Conservation (phyloP, 345 rosid genomes). For the Pseudoturritis turrita region DNA sequence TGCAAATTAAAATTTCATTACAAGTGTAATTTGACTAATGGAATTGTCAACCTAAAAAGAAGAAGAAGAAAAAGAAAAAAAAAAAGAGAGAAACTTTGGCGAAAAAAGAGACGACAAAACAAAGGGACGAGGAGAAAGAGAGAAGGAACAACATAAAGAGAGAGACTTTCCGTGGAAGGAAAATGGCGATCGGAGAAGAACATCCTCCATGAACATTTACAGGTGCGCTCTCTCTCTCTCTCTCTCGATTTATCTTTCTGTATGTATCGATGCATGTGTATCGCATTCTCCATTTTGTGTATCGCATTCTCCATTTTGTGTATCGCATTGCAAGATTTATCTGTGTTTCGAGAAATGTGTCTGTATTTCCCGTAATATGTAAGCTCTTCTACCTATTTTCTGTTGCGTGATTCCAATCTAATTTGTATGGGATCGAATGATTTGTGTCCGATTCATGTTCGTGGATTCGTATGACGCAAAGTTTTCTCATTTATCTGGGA, state of each 20-base stretch:
- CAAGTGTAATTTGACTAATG: conserved; percentile 9
- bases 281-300: neutral
- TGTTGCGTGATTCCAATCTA: neutral
- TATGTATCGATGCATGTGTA: neutral
- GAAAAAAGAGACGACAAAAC: neutral
- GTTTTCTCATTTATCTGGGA: conserved; percentile 3
- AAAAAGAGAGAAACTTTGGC: neutral
- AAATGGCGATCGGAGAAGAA: conserved; percentile 38
- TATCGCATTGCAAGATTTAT: neutral
- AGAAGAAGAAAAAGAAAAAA: too few species aligned
- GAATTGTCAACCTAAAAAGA: conserved; percentile 4
- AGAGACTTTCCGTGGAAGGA: conserved; percentile 24
- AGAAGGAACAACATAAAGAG: neutral
- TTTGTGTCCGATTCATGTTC: neutral
- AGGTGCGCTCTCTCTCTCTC: conserved; percentile 17
- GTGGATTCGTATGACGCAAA: neutral
- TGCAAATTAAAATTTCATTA: neutral
- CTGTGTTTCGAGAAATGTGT: neutral
- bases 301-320: neutral
- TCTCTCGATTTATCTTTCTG: neutral
- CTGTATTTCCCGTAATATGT: neutral
- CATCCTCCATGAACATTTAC: conserved; percentile 19
- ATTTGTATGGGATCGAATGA: conserved; percentile 11
- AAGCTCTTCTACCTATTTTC: neutral
- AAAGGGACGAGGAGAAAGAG: neutral